These are phyloP conservation scores for Phalaenopsis equestris DNA, from an alignment of 106 monocot species.

Conservation along the genomic window DNA sequence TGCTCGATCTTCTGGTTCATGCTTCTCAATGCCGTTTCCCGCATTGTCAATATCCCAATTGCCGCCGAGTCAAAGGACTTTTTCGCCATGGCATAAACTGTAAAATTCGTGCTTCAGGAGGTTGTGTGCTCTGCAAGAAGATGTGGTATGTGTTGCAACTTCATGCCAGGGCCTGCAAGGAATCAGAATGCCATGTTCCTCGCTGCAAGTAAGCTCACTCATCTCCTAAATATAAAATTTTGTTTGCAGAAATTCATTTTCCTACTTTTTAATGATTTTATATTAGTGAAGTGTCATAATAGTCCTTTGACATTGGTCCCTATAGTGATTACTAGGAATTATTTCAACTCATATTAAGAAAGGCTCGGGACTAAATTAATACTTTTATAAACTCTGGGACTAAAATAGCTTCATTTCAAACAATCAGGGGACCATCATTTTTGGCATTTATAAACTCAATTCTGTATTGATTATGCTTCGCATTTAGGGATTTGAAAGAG, in stretches of 20 bases:
- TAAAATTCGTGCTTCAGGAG: slow-evolving; percentile 61
- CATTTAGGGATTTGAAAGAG: slow-evolving; percentile 66
- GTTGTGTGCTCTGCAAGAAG: slow-evolving; percentile 78
- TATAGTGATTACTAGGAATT: no score
- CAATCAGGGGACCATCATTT: no score
- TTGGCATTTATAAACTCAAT: no score
- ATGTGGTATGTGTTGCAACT: slow-evolving; percentile 97
- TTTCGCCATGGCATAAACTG: slow-evolving; percentile 87
- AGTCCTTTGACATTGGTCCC: no score
- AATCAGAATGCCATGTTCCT: slow-evolving; percentile 73
- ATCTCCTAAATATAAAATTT: background rate
- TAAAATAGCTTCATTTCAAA: no score
- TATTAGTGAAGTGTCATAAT: no score
- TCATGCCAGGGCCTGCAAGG: slow-evolving; percentile 90
- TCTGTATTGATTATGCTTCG: background rate
- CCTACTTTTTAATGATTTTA: background rate
- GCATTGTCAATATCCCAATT: slow-evolving; percentile 81
- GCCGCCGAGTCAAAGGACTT: slow-evolving; percentile 88
- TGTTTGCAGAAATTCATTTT: background rate
- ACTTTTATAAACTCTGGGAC: no score
- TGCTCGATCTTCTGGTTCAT: slow-evolving; percentile 93
- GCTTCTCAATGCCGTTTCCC: slow-evolving; percentile 77
- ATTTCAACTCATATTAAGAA: no score
- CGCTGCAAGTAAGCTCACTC: slow-evolving; percentile 60
- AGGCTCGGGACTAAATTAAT: no score